Percentiles rank a stretch among this genome's conserved stretches.
These are phyloP conservation scores for Diaporthe velutina DNA, from an alignment of 2,329 filamentous ascomycete genomes.

Conservation along the genomic window DNA sequence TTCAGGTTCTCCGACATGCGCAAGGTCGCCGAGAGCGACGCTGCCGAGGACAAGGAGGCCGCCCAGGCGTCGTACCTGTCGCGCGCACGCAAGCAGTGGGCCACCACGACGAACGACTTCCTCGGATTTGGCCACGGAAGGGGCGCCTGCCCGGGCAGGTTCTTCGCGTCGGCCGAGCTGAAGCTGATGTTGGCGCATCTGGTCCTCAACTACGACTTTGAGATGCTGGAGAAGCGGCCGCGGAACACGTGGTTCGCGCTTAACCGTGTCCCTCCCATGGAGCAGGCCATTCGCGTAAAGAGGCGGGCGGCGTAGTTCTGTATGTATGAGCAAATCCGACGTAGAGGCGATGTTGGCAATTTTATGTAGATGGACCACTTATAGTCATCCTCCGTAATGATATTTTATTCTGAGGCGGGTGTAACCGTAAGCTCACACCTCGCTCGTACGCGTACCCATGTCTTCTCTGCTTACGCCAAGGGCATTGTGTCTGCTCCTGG, in stretches of 20 bases:
- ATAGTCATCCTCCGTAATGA: neutral
- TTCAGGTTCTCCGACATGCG: conserved; percentile 50
- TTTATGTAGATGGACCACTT: neutral
- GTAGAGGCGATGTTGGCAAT: neutral
- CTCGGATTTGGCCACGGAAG: conserved; percentile 54
- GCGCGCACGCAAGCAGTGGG: conserved; percentile 38
- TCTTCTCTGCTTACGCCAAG: neutral
- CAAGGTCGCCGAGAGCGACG: neutral
- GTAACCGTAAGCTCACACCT: neutral
- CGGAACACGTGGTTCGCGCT: conserved; percentile 33
- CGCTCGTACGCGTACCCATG: neutral
- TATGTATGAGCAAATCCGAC: neutral
- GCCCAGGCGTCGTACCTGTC: conserved; percentile 12
- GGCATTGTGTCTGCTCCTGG: neutral
- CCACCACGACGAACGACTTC: conserved; percentile 41
- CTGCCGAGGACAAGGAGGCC: conserved; percentile 8
- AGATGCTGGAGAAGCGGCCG: conserved; percentile 39
- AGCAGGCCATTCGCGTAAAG: conserved; percentile 30
- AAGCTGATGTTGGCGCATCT: conserved; percentile 48
- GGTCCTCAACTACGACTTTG: conserved; percentile 45
- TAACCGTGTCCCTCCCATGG: conserved; percentile 39
- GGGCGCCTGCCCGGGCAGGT: conserved; percentile 54
- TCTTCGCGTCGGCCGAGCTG: conserved; percentile 53
- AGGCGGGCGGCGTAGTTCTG: conserved; percentile 17
- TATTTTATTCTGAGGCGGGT: neutral